These are phyloP conservation scores for Trametes elegans DNA, from an alignment of 768 basidiomycete species.

Conservation along the genomic window DNA sequence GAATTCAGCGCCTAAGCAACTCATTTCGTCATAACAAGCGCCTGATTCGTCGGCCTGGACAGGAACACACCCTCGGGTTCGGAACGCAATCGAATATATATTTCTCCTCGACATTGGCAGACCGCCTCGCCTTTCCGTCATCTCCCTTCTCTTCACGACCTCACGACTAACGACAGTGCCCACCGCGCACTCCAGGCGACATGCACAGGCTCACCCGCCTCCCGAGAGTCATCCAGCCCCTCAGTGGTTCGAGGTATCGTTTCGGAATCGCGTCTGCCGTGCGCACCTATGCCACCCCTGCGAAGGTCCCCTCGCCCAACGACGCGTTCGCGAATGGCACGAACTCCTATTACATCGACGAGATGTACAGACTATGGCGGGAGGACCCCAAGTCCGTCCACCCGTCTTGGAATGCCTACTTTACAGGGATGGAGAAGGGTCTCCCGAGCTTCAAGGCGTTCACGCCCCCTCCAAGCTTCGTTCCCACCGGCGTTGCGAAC, in stretches of 20 bases:
- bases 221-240: slow-evolving; percentile 10
- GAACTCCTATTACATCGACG: slow-evolving; percentile 96
- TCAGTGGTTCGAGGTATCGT: slow-evolving; percentile 8
- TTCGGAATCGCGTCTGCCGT: slow-evolving; percentile 6
- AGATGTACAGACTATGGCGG: slow-evolving; percentile 93
- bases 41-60: neutral
- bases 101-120: neutral
- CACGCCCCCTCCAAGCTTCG: slow-evolving; percentile 72
- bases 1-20: neutral
- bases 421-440: slow-evolving; percentile 89
- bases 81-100: slow-evolving; percentile 3
- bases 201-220: slow-evolving; percentile 13
- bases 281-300: slow-evolving; percentile 44
- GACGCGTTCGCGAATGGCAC: slow-evolving; percentile 92
- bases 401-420: slow-evolving; percentile 92
- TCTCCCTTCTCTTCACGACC: neutral
- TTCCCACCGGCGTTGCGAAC: slow-evolving; percentile 60
- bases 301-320: slow-evolving; percentile 63
- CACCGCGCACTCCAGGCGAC: neutral
- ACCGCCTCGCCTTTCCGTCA: neutral
- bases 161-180: slow-evolving; percentile 8
- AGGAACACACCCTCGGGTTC: neutral
- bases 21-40: slow-evolving; percentile 1
- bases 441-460: slow-evolving; percentile 78
- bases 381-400: slow-evolving; percentile 91